Percentiles rank a stretch among this genome's conserved stretches.
These are phyloP conservation scores for Corylus americana DNA, from an alignment of 306 rosid genomes.

Conservation along the genomic window DNA sequence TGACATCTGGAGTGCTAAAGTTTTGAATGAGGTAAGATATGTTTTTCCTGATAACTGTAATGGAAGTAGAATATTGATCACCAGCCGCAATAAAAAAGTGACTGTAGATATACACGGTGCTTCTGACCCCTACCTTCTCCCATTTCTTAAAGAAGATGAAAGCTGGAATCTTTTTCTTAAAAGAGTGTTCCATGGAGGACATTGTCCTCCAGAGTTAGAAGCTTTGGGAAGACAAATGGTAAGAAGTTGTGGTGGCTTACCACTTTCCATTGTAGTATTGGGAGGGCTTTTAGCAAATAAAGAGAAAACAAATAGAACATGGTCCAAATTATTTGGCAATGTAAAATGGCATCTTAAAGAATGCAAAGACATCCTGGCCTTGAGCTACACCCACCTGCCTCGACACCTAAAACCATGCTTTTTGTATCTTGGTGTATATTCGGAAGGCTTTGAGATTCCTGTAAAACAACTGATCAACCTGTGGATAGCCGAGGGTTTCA, in stretches of 20 bases:
- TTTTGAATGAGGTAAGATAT: slow-evolving; percentile 16
- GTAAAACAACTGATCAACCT: neutral
- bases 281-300: neutral
- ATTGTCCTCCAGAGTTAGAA: neutral
- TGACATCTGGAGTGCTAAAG: slow-evolving; percentile 19
- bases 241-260: neutral
- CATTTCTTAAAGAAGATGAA: slow-evolving; percentile 14
- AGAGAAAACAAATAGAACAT: neutral
- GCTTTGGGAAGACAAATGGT: neutral
- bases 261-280: slow-evolving; percentile 2
- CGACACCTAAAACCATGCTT: slow-evolving; percentile 27
- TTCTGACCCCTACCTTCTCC: neutral
- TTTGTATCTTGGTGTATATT: slow-evolving; percentile 27
- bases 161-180: slow-evolving; percentile 33
- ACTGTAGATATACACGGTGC: neutral
- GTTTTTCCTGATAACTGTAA: slow-evolving; percentile 7
- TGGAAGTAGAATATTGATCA: slow-evolving; percentile 32
- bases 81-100: slow-evolving; percentile 30
- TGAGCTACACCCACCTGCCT: slow-evolving; percentile 13
- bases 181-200: neutral
- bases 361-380: neutral
- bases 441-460: slow-evolving; percentile 28
- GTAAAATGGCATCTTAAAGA: slow-evolving; percentile 17
- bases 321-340: slow-evolving; percentile 26
- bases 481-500: slow-evolving; percentile 27